Evolutionary conservation across 75 land plant species (phyloP), one percentile per base, ranked within the genome.

Genomic region (Adiantum capillusveneris): DNA sequence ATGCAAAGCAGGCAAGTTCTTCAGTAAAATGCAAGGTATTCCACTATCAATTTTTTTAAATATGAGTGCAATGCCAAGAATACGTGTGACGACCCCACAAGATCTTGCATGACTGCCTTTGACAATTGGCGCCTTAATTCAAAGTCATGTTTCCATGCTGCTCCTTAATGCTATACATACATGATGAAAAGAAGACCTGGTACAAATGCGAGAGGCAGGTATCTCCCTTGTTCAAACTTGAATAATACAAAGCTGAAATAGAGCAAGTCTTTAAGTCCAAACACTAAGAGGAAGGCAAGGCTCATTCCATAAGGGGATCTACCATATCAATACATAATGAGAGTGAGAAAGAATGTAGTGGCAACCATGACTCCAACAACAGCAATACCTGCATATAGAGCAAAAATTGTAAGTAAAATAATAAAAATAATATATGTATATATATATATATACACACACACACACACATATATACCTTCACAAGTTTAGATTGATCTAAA

Each of bases 21-120:
- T 48, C 11, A 81, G 25, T n/a, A n/a, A n/a, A n/a, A n/a, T n/a
- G n/a, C n/a, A n/a, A n/a, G n/a, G n/a, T n/a, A n/a, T n/a, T n/a
- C 85, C 88, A 22, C 72, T 86, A 1, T 74, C 75, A 11, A 86
- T 73, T 49, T 83, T 83, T 2, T 73, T 76, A 65, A 83, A 82
- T 11, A 86, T 29, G 12, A 86, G 68, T 0, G 78, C 86, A 5
- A 82, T 57, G n/a, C n/a, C n/a, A n/a, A n/a, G n/a, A n/a, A n/a
- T n/a, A n/a, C n/a, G n/a, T n/a, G n/a, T n/a, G n/a, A 75, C 29
- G 60, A 59, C 2, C 39, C 20, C 0, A 60, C 74, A 25, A 82
- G 53, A 2, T 51, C 34, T 41, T 17, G 63, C 0, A 79, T 27
- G 27, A 51, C 65, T 12, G 60, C 67, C 9, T 57, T 41, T 0